Evolutionary conservation across 2,329 filamentous ascomycete species (phyloP).

Genomic region (Coleophoma eucalyptorum): DNA sequence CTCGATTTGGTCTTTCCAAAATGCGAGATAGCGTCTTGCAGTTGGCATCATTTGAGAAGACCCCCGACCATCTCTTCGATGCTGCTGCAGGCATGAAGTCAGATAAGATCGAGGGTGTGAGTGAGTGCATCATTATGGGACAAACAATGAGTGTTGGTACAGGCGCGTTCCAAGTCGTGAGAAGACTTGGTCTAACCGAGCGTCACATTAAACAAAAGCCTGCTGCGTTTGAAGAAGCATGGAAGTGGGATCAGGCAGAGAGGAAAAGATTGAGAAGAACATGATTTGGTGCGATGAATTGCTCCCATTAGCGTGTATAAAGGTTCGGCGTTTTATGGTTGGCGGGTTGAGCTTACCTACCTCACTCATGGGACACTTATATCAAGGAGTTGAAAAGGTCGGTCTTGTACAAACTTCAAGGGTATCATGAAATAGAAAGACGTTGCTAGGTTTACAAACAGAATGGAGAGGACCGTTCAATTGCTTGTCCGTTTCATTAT

Average conservation of each 20-base stretch:
- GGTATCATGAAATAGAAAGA: too few relatives aligned
- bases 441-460: not conserved
- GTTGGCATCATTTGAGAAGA: conserved; percentile 96
- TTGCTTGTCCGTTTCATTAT: not conserved
- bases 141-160: conserved; percentile 92
- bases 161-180: conserved; percentile 85
- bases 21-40: conserved; percentile 94
- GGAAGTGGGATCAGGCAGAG: conserved; percentile 35
- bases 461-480: not conserved
- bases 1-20: conserved; percentile 91
- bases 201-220: conserved; percentile 44
- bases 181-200: conserved; percentile 65
- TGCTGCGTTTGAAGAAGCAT: conserved; percentile 70
- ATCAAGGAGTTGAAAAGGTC: not conserved
- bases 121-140: conserved; percentile 97
- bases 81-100: conserved; percentile 89
- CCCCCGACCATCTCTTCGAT: conserved; percentile 94
- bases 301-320: conserved; percentile 9
- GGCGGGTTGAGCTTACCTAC: too few relatives aligned
- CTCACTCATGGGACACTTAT: not conserved
- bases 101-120: conserved; percentile 89
- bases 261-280: conserved; percentile 16
- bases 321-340: conserved; percentile 4
- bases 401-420: not conserved
- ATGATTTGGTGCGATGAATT: not conserved